These are phyloP conservation scores for Solanum piurae DNA, from an alignment of 257 asterid species.

Conservation along the genomic window DNA sequence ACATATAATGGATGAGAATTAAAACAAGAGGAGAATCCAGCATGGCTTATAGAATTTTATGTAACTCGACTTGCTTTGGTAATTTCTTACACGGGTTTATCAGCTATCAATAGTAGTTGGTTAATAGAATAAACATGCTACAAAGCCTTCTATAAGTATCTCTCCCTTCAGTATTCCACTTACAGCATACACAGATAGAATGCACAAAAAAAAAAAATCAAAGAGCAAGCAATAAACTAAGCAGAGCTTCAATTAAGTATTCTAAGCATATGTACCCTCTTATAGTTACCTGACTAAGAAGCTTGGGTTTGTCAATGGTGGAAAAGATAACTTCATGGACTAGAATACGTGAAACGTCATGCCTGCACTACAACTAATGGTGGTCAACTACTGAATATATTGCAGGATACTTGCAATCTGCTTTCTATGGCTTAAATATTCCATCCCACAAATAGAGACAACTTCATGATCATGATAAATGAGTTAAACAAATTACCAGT, in stretches of 20 bases:
- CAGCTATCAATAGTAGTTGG: neutral
- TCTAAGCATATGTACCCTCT: constrained; percentile 1
- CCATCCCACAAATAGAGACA: neutral
- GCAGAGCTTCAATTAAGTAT: neutral
- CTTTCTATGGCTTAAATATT: neutral
- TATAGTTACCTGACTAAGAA: constrained; percentile 71
- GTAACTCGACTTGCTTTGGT: neutral
- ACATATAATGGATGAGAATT: neutral
- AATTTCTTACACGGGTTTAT: neutral
- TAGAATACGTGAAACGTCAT: constrained; percentile 36
- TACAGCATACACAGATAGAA: neutral
- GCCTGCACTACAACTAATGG: constrained; percentile 39
- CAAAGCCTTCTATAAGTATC: neutral
- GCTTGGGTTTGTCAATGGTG: constrained; percentile 85
- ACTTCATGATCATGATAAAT: neutral
- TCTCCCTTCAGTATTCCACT: neutral
- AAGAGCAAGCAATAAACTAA: neutral
- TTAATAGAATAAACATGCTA: neutral
- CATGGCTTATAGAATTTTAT: neutral
- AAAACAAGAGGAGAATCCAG: neutral
- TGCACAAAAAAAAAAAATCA: neutral
- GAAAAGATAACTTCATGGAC: constrained; percentile 82
- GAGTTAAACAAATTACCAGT: neutral
- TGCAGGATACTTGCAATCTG: neutral
- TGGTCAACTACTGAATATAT: constrained; percentile 1